These are phyloP conservation scores for Tolypocladium ovalisporum DNA, from an alignment of 2,329 filamentous ascomycete genomes.

Conservation along the genomic window DNA sequence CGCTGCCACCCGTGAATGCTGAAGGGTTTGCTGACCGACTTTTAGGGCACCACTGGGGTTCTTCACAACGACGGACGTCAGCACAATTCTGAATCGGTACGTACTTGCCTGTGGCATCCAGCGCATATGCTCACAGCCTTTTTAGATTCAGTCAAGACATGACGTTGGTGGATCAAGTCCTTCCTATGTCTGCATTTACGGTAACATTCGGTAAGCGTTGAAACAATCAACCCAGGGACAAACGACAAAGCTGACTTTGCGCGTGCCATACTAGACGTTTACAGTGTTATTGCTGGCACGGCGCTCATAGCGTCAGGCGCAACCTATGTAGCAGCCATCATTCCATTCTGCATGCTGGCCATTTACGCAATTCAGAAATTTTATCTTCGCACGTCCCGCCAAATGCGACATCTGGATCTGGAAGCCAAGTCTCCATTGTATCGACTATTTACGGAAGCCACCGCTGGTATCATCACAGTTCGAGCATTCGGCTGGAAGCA, in stretches of 20 bases:
- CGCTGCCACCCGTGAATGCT: too few relatives aligned
- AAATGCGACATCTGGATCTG: constrained; percentile 38
- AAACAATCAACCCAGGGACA: too few relatives aligned
- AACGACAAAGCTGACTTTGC: too few relatives aligned
- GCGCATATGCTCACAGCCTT: too few relatives aligned
- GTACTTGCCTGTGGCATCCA: too few relatives aligned
- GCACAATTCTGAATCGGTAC: neutral
- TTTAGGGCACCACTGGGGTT: neutral
- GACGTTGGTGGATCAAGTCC: neutral
- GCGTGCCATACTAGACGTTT: too few relatives aligned
- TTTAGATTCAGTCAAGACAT: neutral
- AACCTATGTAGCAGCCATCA: constrained; percentile 21
- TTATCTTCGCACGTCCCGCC: constrained; percentile 40
- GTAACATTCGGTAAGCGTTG: too few relatives aligned
- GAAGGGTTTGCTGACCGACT: too few relatives aligned
- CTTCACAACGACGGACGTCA: neutral
- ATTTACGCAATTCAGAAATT: constrained; percentile 34
- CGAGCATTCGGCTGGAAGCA: constrained; percentile 37
- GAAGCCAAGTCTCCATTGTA: constrained; percentile 38
- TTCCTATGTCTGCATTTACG: neutral
- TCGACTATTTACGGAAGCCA: constrained; percentile 37
- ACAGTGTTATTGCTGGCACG: constrained; percentile 7
- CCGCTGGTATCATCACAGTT: constrained; percentile 34
- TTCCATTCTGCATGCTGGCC: constrained; percentile 27
- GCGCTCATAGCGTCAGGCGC: constrained; percentile 13